A percentile compares a stretch with the other conserved stretches of the same genome.
Conservation (phyloP, 768 basidiomycete species). For the Lactarius vividus region DNA sequence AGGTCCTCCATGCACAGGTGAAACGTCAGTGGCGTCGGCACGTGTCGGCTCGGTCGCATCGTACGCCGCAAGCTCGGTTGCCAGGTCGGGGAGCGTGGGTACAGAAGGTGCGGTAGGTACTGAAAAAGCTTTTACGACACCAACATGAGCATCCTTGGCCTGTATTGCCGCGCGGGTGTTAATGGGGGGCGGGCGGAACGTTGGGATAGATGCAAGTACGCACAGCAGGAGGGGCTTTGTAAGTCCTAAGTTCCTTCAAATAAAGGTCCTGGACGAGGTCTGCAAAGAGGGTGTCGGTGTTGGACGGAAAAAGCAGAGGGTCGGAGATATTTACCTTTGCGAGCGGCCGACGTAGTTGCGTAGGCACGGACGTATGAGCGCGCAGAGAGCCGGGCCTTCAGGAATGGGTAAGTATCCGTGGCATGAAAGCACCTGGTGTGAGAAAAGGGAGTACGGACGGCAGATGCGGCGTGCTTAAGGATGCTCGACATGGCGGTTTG, state of each 20-base stretch:
- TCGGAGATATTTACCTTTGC: constrained; percentile 55
- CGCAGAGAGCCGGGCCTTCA: constrained; percentile 52
- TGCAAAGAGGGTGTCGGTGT: constrained; percentile 34
- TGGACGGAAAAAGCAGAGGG: constrained; percentile 9
- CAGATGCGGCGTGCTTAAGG: constrained; percentile 57
- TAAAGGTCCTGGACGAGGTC: constrained; percentile 94
- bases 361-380: constrained; percentile 49
- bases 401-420: neutral
- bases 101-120: constrained; percentile 70
- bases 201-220: constrained; percentile 35
- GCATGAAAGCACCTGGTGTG: constrained; percentile 12
- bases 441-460: constrained; percentile 27
- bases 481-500: constrained; percentile 52
- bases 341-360: constrained; percentile 55
- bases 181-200: constrained; percentile 4
- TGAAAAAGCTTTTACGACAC: constrained; percentile 78
- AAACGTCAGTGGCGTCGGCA: constrained; percentile 8
- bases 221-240: constrained; percentile 75
- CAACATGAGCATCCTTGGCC: constrained; percentile 90
- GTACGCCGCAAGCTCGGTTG: constrained; percentile 84
- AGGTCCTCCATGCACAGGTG: constrained; percentile 8
- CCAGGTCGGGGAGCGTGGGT: constrained; percentile 83
- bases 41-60: constrained; percentile 70
- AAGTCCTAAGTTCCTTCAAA: constrained; percentile 82
- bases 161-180: constrained; percentile 35